Percentiles rank a stretch among this genome's conserved stretches.
Conservation (phyloP, 768 basidiomycete species). For the Psilocybe azurescens region DNA sequence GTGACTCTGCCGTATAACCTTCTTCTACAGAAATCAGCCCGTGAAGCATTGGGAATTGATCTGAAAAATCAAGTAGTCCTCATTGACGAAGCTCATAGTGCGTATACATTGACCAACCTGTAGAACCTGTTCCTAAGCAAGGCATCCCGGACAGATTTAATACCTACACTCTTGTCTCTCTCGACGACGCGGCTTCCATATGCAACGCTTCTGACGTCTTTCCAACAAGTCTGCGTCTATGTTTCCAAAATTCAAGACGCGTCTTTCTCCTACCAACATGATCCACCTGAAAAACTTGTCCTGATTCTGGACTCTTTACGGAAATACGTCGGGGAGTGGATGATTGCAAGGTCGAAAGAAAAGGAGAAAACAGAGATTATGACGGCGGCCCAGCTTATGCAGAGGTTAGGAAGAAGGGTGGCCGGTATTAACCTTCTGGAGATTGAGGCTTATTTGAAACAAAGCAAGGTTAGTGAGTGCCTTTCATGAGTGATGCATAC, state of each 20-base stretch:
- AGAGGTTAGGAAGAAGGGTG: conserved; percentile 67
- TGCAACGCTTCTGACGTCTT: conserved; percentile 59
- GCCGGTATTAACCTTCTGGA: conserved; percentile 85
- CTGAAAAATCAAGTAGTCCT: conserved; percentile 85
- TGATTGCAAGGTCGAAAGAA: conserved; percentile 31
- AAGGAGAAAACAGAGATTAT: conserved; percentile 61
- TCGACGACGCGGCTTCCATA: conserved; percentile 74
- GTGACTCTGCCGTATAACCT: conserved; percentile 96
- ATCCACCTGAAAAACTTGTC: conserved; percentile 83
- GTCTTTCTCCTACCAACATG: conserved; percentile 73
- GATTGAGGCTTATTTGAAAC: conserved; percentile 79
- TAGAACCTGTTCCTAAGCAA: not conserved
- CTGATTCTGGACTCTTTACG: conserved; percentile 73
- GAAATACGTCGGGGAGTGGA: conserved; percentile 64
- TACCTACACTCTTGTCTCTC: conserved; percentile 87
- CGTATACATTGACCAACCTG: conserved; percentile 29
- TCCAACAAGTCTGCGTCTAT: conserved; percentile 80
- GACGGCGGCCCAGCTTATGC: conserved; percentile 68
- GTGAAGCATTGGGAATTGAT: conserved; percentile 88
- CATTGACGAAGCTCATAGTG: conserved; percentile 97
- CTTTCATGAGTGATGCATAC: not conserved
- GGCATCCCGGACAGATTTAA: conserved; percentile 69
- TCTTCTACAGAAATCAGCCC: conserved; percentile 78
- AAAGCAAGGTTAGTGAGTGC: conserved; percentile 70
- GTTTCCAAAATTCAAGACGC: conserved; percentile 76